A percentile compares a stretch with the other conserved stretches of the same genome.
Conservation (phyloP, 176 grass and related monocot species). For the Carex pumila region DNA sequence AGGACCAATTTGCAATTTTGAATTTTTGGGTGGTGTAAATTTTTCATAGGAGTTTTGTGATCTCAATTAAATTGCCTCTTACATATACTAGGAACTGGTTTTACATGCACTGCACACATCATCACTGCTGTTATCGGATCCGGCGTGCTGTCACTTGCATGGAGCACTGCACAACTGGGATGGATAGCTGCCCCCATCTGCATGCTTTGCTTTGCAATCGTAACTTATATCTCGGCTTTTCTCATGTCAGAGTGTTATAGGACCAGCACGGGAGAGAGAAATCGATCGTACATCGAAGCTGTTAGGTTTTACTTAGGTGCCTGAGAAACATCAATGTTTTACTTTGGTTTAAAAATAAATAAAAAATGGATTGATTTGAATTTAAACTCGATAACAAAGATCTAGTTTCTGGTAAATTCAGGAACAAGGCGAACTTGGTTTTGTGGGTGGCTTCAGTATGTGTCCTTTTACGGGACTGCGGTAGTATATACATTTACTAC, state of each 20-base stretch:
- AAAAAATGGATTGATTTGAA: slow-evolving; percentile 9
- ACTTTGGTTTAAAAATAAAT: not conserved
- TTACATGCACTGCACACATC: slow-evolving; percentile 39
- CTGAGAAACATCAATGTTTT: not conserved
- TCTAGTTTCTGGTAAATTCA: slow-evolving; percentile 23
- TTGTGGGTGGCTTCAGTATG: slow-evolving; percentile 40
- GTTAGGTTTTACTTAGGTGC: slow-evolving; percentile 31
- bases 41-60: not conserved
- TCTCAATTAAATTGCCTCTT: not conserved
- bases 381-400: not conserved
- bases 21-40: not conserved
- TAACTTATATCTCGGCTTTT: slow-evolving; percentile 38
- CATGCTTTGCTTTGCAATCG: slow-evolving; percentile 40
- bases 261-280: slow-evolving; percentile 34
- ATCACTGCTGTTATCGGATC: slow-evolving; percentile 47
- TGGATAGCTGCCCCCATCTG: slow-evolving; percentile 40
- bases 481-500: slow-evolving; percentile 53
- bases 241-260: slow-evolving; percentile 43
- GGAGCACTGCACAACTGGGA: slow-evolving; percentile 38
- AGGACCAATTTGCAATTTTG: not conserved
- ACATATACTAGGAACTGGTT: slow-evolving; percentile 28
- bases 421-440: slow-evolving; percentile 36
- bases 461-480: slow-evolving; percentile 25
- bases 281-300: slow-evolving; percentile 41
- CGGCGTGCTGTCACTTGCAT: slow-evolving; percentile 42